Evolutionary conservation across 2,329 filamentous ascomycete genomes (phyloP).

Genomic region (Cladosporium sp.): DNA sequence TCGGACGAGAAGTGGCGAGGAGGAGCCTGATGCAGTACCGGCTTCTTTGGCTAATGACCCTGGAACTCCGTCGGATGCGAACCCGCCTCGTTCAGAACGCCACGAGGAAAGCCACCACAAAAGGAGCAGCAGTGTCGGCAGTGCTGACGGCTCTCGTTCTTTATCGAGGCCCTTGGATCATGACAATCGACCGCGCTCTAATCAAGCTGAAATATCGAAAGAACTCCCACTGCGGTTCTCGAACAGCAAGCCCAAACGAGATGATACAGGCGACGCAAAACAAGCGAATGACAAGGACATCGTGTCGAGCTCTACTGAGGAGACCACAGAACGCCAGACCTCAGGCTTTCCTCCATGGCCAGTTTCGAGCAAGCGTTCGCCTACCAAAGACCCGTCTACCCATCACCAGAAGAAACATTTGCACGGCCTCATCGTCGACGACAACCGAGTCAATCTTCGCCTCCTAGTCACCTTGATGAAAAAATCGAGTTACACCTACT

Average conservation of each 20-base stretch:
- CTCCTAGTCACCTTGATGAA: slow-evolving; percentile 23
- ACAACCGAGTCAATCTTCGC: slow-evolving; percentile 30
- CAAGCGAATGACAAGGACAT: no score
- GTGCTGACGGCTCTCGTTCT: background rate
- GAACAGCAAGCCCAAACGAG: no score
- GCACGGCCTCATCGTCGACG: slow-evolving; percentile 28
- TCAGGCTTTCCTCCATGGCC: no score
- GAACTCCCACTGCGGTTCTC: no score
- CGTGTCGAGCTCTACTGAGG: no score
- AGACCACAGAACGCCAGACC: no score
- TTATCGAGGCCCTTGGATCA: background rate
- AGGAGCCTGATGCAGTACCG: background rate
- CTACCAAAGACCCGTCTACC: no score
- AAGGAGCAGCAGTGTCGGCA: background rate
- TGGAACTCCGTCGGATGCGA: background rate
- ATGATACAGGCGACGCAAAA: no score
- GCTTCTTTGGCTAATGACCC: background rate
- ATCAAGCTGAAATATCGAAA: background rate
- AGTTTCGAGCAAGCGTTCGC: no score
- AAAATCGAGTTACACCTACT: slow-evolving; percentile 16
- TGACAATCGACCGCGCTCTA: background rate
- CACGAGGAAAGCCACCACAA: background rate
- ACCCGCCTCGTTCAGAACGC: background rate
- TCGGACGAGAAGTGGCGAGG: background rate
- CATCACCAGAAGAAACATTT: background rate